A percentile compares a stretch with the other conserved stretches of the same genome.
These are phyloP conservation scores for Verticillium nubilum DNA, from an alignment of 2,329 filamentous ascomycete genomes.

Conservation along the genomic window DNA sequence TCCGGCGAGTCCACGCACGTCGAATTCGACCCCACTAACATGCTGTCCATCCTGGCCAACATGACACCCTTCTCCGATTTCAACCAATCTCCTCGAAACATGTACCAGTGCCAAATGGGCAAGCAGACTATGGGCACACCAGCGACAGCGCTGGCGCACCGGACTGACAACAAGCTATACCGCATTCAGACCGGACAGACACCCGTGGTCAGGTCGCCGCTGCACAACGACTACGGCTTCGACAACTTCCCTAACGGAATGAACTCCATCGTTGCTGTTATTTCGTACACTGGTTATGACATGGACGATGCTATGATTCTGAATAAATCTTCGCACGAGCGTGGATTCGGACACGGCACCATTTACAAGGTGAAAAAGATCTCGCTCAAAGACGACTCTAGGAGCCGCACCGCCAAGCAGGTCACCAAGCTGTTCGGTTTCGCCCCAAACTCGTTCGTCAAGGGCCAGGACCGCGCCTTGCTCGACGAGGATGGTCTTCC, in stretches of 20 bases:
- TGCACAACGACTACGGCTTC: conserved; percentile 93
- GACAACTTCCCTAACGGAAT: conserved; percentile 98
- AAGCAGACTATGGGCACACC: conserved; percentile 99
- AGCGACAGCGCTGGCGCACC: conserved; percentile 74
- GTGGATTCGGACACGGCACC: conserved; percentile 90
- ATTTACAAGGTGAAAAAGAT: conserved; percentile 98
- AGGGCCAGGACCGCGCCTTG: conserved; percentile 62
- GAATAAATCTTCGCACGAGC: conserved; percentile 94
- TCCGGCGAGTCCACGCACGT: conserved; percentile 91
- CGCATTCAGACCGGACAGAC: conserved; percentile 93
- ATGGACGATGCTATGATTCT: conserved; percentile 99
- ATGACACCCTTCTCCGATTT: conserved; percentile 99
- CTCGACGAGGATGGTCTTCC: conserved; percentile 88
- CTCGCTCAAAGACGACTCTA: conserved; percentile 73
- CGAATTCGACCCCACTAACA: conserved; percentile 91
- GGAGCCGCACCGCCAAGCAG: conserved; percentile 59
- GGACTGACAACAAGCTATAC: conserved; percentile 97
- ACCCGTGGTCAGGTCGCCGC: conserved; percentile 81
- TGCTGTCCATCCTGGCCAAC: conserved; percentile 94
- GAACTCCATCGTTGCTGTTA: conserved; percentile 94
- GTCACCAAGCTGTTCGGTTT: conserved; percentile 87
- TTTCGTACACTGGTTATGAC: conserved; percentile 98
- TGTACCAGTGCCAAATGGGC: conserved; percentile 99
- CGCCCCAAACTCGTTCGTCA: conserved; percentile 69
- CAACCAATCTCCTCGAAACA: conserved; percentile 97